Percentiles rank a stretch among this genome's conserved stretches.
These are phyloP conservation scores for Atkinsonella texensis DNA, from an alignment of 2,329 filamentous ascomycete genomes.

Conservation along the genomic window DNA sequence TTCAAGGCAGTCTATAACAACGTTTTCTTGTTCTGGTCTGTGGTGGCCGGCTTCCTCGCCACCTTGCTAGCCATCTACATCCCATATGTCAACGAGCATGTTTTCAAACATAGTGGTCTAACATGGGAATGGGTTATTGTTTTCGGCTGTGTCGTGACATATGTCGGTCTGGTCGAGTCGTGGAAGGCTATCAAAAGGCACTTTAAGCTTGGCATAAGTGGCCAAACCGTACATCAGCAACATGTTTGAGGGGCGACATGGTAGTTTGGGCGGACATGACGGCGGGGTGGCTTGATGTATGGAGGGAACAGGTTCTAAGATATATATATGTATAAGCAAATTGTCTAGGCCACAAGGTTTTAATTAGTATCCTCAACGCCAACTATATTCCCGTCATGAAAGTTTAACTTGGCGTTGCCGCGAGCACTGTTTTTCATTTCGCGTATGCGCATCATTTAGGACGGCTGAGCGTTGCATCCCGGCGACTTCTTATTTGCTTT, in stretches of 20 bases:
- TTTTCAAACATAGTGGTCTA: constrained; percentile 59
- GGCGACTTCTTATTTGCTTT: too few species aligned
- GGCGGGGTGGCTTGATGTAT: not conserved
- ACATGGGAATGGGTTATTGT: constrained; percentile 65
- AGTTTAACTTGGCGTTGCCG: too few species aligned
- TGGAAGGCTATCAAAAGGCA: constrained; percentile 59
- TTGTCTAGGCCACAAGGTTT: constrained; percentile 16
- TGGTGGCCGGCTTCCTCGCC: constrained; percentile 45
- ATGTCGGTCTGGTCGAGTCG: constrained; percentile 50
- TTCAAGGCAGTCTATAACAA: constrained; percentile 56
- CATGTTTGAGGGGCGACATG: constrained; percentile 1
- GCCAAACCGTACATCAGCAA: constrained; percentile 4
- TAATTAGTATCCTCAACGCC: constrained; percentile 17
- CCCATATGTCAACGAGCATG: constrained; percentile 49
- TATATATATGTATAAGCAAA: constrained; percentile 13
- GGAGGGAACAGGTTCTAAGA: constrained; percentile 19
- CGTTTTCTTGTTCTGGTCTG: constrained; percentile 53
- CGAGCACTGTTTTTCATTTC: too few species aligned
- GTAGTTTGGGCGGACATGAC: not conserved
- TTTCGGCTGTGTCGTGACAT: constrained; percentile 42
- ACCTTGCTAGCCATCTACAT: constrained; percentile 57
- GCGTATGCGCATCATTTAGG: too few species aligned
- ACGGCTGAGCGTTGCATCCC: too few species aligned
- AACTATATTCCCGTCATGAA: constrained; percentile 15
- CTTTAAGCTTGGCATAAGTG: constrained; percentile 23